Base-by-base conservation (phyloP, 148 eudicot species). In the Vaccinium darrowii region DNA sequence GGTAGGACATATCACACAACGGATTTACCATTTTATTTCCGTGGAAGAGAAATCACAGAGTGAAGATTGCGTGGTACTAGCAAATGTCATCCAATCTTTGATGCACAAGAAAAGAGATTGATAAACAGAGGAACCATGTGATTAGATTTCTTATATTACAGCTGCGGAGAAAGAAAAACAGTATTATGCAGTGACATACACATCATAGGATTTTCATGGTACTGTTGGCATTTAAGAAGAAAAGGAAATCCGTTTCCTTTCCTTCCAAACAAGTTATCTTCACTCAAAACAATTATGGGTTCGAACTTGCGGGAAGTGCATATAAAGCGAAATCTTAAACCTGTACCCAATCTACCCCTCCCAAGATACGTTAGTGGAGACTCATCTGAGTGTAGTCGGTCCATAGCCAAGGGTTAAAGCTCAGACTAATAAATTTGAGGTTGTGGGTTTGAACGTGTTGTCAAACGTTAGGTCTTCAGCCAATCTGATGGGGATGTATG, bases 71-170 rank as follows among this genome's bases (percentile, higher is more conserved):
- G 58, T 6, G 1, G 14, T 2, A 81, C 49, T 5, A 60, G 63
- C 7, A 16, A 50, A 77, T 51, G 23, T 5, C 58, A 25, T 23
- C 80, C 54, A 23, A 77, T 6, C 54, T 75, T 47, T 43, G 25
- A 54, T 11, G 78, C 25, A 75, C 78, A 19, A 19, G 52, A 75
- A 75, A 19, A 39, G 21, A 43, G 53, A 47, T 11, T 53, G 54
- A 23, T 23, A 53, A 23, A 77, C 19, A 3, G 27, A 51, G 14
- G 18, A 25, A 77, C 5, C 53, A 47, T 58, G 39, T 60, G 83
- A 19, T 39, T 58, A 60, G 33, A 57, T 60, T 81, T 81, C 69
- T 50, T 80, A 52, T 5, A 60, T 7, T 80, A 27, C 83, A 58
- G 51, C 47, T 58, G 72, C 19, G 53, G 23, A 80, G 72, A 67